Evolutionary conservation across 805 yeast genomes (phyloP), one percentile per base, ranked within the genome.

Genomic region (Candida corydali): DNA sequence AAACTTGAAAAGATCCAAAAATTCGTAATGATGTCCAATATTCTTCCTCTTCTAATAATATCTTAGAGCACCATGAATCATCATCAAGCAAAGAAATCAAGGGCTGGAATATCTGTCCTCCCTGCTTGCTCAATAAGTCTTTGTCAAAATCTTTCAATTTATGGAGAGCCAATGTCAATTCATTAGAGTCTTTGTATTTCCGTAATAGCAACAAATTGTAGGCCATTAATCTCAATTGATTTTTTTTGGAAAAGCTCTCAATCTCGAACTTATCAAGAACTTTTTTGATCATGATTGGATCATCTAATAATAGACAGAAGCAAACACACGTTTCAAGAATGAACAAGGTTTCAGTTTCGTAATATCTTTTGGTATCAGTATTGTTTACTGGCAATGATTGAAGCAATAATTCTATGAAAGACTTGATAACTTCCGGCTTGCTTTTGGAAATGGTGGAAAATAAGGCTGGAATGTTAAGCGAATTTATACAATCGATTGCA

Each of bases 401-500:
- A 27, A 61, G 44, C 14, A 65, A 43, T 18, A 64, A 41, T 8
- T 47, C 41, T 5, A 57, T 45, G 35, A 66, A 59, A 7, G 32
- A 56, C 52, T 40, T 55, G 43, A 73, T 55, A 43, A 70, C 68
- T 2, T 51, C 58, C 3, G 54, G 17, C 19, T 50, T 53, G 55
- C 65, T 38, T 47, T 45, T 52, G 45, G 75, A 63, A 8, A 80
- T 67, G 15, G 69, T 69, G 32, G 70, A 73, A 41, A 87, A 71
- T 1, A 87, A 63, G 1, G 68, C 65, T 3, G 72, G 57, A 4
- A 88, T 62, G 34, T 75, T 74, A 43, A 93, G 78, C 0, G 91
- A 77, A 36, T 76, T 76, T 35, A 91, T 70, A 54, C 97, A 91
- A 46, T 89, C 95, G 29, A 82, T 63, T 0, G 96, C 84, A 4